Conservation (phyloP, 2,329 filamentous ascomycete species). For the Geosmithia flava region DNA sequence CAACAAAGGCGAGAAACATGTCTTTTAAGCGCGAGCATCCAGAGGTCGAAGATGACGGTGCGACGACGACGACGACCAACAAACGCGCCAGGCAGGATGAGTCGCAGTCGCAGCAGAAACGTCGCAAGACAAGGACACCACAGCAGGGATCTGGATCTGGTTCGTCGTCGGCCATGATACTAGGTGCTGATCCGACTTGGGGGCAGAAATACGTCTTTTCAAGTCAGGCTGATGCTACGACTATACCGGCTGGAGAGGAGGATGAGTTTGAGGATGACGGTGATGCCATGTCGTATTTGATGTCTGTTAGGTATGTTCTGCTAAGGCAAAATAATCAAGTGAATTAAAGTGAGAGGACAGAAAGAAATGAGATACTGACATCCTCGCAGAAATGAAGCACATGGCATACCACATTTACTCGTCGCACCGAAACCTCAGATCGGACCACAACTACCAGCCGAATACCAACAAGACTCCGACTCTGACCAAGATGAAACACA, state of each 20-base stretch:
- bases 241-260: constrained; percentile 37
- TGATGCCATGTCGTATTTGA: constrained; percentile 59
- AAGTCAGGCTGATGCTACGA: constrained; percentile 37
- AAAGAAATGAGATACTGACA: neutral
- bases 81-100: constrained; percentile 12
- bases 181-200: constrained; percentile 48
- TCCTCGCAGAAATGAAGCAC: constrained; percentile 57
- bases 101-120: constrained; percentile 4
- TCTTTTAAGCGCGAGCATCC: constrained; percentile 19
- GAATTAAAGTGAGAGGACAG: too few species aligned
- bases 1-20: constrained; percentile 7
- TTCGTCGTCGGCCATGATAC: constrained; percentile 5
- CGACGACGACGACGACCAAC: constrained; percentile 7
- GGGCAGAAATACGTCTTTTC: constrained; percentile 64
- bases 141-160: neutral
- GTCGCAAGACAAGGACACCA: constrained; percentile 15
- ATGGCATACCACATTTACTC: constrained; percentile 57
- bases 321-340: too few species aligned
- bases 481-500: constrained; percentile 15
- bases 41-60: constrained; percentile 15
- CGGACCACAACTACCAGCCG: constrained; percentile 35
- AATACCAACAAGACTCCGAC: constrained; percentile 16
- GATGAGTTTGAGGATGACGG: constrained; percentile 55
- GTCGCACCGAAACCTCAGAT: constrained; percentile 45
- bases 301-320: constrained; percentile 50